Conservation (phyloP, 2,329 filamentous ascomycete species). For the Nannizzia gypsea region DNA sequence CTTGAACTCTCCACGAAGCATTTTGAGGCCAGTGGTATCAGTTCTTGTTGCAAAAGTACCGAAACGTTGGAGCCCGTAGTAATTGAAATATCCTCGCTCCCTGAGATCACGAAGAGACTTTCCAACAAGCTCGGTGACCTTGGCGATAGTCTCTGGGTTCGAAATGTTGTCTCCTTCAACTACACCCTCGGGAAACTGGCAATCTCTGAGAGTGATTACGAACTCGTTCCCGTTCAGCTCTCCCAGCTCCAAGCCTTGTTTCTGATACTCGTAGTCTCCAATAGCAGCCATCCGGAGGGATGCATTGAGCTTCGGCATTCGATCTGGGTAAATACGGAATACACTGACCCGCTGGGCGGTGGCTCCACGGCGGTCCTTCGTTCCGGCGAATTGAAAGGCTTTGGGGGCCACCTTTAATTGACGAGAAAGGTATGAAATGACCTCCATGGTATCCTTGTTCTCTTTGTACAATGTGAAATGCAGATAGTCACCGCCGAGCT, state of each 20-base stretch:
- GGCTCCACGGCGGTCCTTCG: constrained; percentile 78
- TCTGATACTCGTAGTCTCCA: constrained; percentile 70
- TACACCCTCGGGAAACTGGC: constrained; percentile 45
- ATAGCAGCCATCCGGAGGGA: constrained; percentile 50
- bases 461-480: constrained; percentile 94
- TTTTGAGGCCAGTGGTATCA: constrained; percentile 70
- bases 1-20: constrained; percentile 70
- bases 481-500: constrained; percentile 65
- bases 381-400: constrained; percentile 70
- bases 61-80: constrained; percentile 95
- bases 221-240: constrained; percentile 87
- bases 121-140: constrained; percentile 37
- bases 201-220: constrained; percentile 79
- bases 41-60: constrained; percentile 80
- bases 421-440: constrained; percentile 62
- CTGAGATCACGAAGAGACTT: constrained; percentile 55
- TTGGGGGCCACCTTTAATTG: constrained; percentile 58
- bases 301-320: constrained; percentile 53
- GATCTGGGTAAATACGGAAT: constrained; percentile 47
- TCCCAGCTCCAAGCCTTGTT: constrained; percentile 63
- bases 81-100: constrained; percentile 82
- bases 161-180: constrained; percentile 15
- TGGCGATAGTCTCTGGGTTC: constrained; percentile 35
- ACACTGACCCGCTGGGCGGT: constrained; percentile 72
- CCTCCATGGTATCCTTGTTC: constrained; percentile 94